Evolutionary conservation across 2,329 filamentous ascomycete species (phyloP).

Genomic region (Lojkania enalia): DNA sequence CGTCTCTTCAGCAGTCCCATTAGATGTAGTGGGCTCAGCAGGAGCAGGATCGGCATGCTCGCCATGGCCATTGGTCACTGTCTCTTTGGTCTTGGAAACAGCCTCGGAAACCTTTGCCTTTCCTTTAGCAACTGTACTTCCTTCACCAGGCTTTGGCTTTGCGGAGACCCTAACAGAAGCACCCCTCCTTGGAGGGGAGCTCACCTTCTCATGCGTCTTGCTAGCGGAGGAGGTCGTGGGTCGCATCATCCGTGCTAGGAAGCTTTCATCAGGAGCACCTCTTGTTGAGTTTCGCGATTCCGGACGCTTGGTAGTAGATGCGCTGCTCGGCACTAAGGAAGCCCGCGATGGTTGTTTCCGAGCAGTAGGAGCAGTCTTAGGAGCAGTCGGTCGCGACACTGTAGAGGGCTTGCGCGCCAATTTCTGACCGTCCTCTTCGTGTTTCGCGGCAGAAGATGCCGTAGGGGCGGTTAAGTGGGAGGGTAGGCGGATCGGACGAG

Average conservation of each 20-base stretch:
- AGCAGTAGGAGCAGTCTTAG: slow-evolving; percentile 32
- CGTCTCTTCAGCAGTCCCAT: neutral
- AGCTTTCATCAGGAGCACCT: slow-evolving; percentile 66
- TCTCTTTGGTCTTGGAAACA: slow-evolving; percentile 39
- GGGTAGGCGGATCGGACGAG: slow-evolving; percentile 67
- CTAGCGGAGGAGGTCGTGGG: slow-evolving; percentile 71
- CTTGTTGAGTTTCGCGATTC: slow-evolving; percentile 54
- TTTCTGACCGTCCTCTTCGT: slow-evolving; percentile 50
- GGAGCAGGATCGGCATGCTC: slow-evolving; percentile 4
- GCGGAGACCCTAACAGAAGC: slow-evolving; percentile 17
- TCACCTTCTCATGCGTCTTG: slow-evolving; percentile 67
- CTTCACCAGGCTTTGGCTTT: slow-evolving; percentile 28
- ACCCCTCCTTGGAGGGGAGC: slow-evolving; percentile 42
- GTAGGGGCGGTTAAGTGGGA: slow-evolving; percentile 71
- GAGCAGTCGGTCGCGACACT: slow-evolving; percentile 36
- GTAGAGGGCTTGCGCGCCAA: slow-evolving; percentile 45
- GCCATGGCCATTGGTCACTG: slow-evolving; percentile 32
- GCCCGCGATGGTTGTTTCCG: slow-evolving; percentile 39
- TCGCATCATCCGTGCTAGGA: slow-evolving; percentile 80
- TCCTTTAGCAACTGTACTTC: slow-evolving; percentile 33
- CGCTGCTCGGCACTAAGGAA: slow-evolving; percentile 38
- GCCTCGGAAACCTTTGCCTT: slow-evolving; percentile 44
- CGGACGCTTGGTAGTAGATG: slow-evolving; percentile 52
- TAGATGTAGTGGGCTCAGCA: neutral
- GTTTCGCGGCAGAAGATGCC: slow-evolving; percentile 68